Evolutionary conservation across 1,284 basidiomycete genomes (phyloP).

Genomic region (Rhodotorula sp.): DNA sequence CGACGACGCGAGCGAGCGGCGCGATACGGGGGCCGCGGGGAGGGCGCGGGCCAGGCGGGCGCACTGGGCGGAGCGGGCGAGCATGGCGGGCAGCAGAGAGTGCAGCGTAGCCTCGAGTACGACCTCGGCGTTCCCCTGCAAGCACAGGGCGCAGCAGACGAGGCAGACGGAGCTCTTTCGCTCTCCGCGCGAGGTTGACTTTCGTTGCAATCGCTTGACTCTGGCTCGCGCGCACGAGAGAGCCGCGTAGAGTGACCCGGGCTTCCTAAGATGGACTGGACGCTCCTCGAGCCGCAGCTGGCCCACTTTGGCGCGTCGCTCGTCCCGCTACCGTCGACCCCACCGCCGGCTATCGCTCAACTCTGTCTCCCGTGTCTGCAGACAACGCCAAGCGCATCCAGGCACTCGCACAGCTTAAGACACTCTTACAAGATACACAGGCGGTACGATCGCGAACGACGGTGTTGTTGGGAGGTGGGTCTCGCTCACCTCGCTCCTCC

Average conservation of each 20-base stretch:
- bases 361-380: neutral
- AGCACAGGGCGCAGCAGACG: no score
- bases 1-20: neutral
- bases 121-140: neutral
- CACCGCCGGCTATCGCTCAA: constrained; percentile 6
- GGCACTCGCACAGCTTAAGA: neutral
- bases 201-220: neutral
- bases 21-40: neutral
- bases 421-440: neutral
- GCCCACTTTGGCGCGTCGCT: constrained; percentile 15
- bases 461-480: neutral
- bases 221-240: neutral
- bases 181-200: neutral
- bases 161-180: neutral
- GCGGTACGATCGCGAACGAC: neutral
- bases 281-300: neutral
- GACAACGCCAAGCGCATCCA: constrained; percentile 34
- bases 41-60: neutral
- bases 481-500: constrained; percentile 1
- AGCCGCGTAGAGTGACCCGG: neutral
- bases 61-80: neutral
- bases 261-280: constrained; percentile 6
- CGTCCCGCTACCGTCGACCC: neutral
- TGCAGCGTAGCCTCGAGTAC: neutral
- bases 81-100: neutral